phyloP scores from a whole-genome alignment of 352 stramenopile genomes.

The Pythium aphanidermatum region DNA sequence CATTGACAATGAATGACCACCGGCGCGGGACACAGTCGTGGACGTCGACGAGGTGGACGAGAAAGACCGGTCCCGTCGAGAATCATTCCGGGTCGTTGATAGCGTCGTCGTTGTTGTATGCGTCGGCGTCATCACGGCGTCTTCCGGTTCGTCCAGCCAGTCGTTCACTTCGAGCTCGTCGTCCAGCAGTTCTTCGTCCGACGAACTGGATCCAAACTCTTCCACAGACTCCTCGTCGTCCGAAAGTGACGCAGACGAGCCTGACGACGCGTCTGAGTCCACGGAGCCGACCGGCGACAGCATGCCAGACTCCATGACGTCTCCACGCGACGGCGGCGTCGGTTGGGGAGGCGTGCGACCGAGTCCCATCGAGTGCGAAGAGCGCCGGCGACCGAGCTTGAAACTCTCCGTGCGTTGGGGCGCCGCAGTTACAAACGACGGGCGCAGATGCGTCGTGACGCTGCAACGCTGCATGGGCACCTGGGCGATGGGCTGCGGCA shows the following conservation, averaged over 20 bases:
- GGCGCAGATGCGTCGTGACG: constrained; percentile 13
- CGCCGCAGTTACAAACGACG: constrained; percentile 18
- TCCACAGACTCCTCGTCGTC: constrained; percentile 17
- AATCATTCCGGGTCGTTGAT: constrained; percentile 30
- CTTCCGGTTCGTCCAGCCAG: constrained; percentile 70
- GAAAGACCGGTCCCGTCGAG: constrained; percentile 25
- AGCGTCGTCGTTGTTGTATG: constrained; percentile 42
- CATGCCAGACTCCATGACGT: not conserved
- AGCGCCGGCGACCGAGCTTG: constrained; percentile 11
- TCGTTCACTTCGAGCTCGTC: constrained; percentile 63
- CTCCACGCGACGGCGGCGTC: not conserved
- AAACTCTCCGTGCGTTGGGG: not conserved
- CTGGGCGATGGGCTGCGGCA: constrained; percentile 14
- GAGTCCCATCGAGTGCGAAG: constrained; percentile 3
- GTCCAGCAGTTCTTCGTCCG: constrained; percentile 26
- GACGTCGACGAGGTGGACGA: constrained; percentile 59
- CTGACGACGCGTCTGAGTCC: constrained; percentile 2
- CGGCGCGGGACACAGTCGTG: constrained; percentile 9
- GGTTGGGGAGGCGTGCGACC: too few relatives aligned
- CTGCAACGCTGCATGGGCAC: constrained; percentile 17
- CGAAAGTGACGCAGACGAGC: constrained; percentile 8
- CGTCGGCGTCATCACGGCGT: constrained; percentile 49
- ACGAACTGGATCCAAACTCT: constrained; percentile 11
- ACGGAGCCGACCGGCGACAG: not conserved
- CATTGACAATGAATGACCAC: constrained; percentile 21